Percentiles rank a stretch among this genome's conserved stretches.
Conservation (phyloP, 2,329 filamentous ascomycete genomes). For the Phaeosphaeriaceae sp. region DNA sequence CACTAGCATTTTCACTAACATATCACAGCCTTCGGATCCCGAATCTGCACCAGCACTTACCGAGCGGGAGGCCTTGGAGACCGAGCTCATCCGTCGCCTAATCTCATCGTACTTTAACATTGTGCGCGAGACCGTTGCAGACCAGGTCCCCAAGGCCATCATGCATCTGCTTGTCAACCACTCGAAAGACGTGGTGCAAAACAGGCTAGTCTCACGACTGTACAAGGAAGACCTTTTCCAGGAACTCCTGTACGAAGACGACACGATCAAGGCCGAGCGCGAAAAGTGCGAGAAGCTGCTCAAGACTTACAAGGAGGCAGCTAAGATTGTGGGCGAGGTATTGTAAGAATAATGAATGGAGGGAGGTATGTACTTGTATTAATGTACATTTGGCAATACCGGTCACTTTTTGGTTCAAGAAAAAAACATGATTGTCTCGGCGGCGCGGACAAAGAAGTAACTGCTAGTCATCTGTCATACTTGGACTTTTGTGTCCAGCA, state of each 20-base stretch:
- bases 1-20: constrained; percentile 22
- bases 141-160: constrained; percentile 97
- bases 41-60: constrained; percentile 84
- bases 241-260: constrained; percentile 95
- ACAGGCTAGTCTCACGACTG: constrained; percentile 91
- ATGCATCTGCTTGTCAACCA: constrained; percentile 99
- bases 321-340: constrained; percentile 97
- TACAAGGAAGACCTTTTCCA: constrained; percentile 93
- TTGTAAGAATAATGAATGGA: constrained; percentile 30
- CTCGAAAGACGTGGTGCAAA: constrained; percentile 97
- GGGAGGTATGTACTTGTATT: constrained; percentile 13
- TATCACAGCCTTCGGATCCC: constrained; percentile 45
- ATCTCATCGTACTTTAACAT: constrained; percentile 99
- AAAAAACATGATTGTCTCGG: background rate
- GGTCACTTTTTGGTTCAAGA: background rate
- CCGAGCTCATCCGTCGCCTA: constrained; percentile 92
- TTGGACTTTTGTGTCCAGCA: background rate
- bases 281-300: constrained; percentile 98
- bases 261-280: constrained; percentile 94
- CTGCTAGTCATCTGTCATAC: background rate
- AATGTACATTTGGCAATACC: constrained; percentile 7
- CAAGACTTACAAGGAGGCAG: constrained; percentile 94
- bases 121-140: constrained; percentile 96
- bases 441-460: background rate
- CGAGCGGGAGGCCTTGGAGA: constrained; percentile 95